Base-by-base conservation (phyloP, 2,329 filamentous ascomycete species). In the Aspergillus ustus region DNA sequence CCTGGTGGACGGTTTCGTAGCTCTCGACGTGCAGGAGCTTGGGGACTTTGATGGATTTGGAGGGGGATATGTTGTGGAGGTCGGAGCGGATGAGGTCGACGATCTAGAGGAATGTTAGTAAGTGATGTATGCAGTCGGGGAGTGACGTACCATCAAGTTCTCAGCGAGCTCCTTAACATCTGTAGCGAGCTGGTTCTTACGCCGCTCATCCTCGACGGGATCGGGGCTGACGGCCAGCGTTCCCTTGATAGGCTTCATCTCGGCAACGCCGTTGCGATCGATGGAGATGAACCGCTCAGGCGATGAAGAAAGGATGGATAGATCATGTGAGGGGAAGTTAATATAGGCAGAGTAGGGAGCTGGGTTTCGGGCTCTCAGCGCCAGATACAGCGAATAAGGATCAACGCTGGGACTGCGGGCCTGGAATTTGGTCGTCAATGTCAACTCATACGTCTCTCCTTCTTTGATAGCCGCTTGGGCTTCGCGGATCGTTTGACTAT, bases 181-280 rank as follows among this genome's bases (percentile, higher is more conserved):
- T 4, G 52, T 54, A 8, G 52, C 52, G 34, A 54, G 52, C 22
- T 54, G 52, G 29, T 45, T 54, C 25, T 54, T 54, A 2, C 52
- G 52, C 1, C 34, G 34, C 52, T 44, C 52, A 8, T 54, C 37
- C 20, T 54, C 52, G 4, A 17, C 52, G 0, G 52, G 52, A 29
- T 54, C 52, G 9, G 52, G 19, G 22, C 52, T 54, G 17, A 54
- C 52, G 25, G 52, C 52, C 8, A 54, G 37, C 11, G 52, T 54
- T 19, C 52, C 52, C 52, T 54, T 54, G 37, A 54, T 54, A 1
- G 52, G 52, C n/a, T 54, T 54, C 52, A 54, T 54, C 25, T 54
- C 52, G 13, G 52, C 52, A 25, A 54, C 52, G 3, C 52, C 52
- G 20, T 43, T 43, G 13, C 34, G 34, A n/a, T 54, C 52, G 15